phyloP scores from a whole-genome alignment of 2,329 filamentous ascomycete species.

The Ophiostoma ips region DNA sequence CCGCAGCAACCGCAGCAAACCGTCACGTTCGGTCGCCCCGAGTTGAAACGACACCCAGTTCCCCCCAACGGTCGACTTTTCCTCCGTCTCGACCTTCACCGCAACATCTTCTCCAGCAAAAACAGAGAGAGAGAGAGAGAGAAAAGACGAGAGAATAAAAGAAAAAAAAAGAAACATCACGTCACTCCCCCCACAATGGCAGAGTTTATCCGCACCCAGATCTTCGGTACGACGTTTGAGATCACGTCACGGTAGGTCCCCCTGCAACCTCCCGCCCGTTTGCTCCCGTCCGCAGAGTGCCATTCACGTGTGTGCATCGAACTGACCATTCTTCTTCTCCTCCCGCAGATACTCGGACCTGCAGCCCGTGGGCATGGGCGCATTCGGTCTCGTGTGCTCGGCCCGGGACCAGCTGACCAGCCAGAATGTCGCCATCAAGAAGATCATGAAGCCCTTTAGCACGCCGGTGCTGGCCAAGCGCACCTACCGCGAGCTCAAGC shows the following conservation, averaged over 20 bases:
- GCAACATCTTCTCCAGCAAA: too few species aligned
- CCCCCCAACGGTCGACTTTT: too few species aligned
- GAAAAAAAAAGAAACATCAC: too few species aligned
- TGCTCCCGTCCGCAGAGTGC: not conserved
- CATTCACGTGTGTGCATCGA: too few species aligned
- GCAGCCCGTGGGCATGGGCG: conserved; percentile 97
- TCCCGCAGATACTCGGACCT: conserved; percentile 76
- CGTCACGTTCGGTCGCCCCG: too few species aligned
- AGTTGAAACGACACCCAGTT: too few species aligned
- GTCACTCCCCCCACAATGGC: conserved; percentile 57
- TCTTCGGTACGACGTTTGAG: conserved; percentile 98
- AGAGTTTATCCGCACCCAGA: conserved; percentile 97
- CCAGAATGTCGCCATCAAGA: conserved; percentile 96
- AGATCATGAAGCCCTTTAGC: conserved; percentile 99
- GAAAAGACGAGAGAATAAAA: too few species aligned
- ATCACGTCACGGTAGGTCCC: conserved; percentile 78
- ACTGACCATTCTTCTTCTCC: not conserved
- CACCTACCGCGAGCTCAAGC: conserved; percentile 93
- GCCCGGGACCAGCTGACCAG: conserved; percentile 95
- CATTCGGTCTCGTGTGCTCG: conserved; percentile 95
- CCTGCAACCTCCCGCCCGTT: not conserved
- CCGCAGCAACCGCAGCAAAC: too few species aligned
- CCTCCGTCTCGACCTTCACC: not conserved
- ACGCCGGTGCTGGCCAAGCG: conserved; percentile 96
- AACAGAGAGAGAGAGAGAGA: too few species aligned